Percentiles rank a stretch among this genome's conserved stretches.
Evolutionary conservation across 768 basidiomycete species (phyloP).

Genomic region (Termitomyces sp.): DNA sequence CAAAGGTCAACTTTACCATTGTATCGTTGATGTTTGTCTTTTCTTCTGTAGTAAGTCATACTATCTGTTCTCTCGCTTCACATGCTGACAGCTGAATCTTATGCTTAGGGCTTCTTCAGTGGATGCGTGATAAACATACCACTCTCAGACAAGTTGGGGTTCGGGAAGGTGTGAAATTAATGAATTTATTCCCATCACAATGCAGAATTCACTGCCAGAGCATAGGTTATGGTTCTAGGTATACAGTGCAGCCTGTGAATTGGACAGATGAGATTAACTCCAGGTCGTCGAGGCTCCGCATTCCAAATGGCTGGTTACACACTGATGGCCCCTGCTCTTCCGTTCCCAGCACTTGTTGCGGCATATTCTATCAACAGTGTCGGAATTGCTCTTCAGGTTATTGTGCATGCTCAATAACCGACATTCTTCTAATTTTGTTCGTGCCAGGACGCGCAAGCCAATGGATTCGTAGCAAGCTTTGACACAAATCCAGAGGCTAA

Average conservation of each 20-base stretch:
- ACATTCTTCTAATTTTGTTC: background rate
- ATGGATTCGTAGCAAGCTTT: slow-evolving; percentile 61
- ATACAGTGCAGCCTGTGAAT: background rate
- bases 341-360: slow-evolving; percentile 49
- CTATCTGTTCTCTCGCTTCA: slow-evolving; percentile 8
- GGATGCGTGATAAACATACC: slow-evolving; percentile 27
- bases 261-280: background rate
- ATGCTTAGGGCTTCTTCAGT: slow-evolving; percentile 23
- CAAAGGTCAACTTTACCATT: slow-evolving; percentile 41
- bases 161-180: slow-evolving; percentile 24
- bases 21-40: slow-evolving; percentile 41
- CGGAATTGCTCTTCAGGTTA: slow-evolving; percentile 30
- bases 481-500: slow-evolving; percentile 52
- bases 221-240: slow-evolving; percentile 23
- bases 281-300: slow-evolving; percentile 30
- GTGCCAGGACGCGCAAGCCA: slow-evolving; percentile 65
- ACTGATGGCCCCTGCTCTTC: slow-evolving; percentile 41
- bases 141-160: slow-evolving; percentile 23
- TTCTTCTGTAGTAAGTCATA: slow-evolving; percentile 24
- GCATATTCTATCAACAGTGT: slow-evolving; percentile 25
- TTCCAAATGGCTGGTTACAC: slow-evolving; percentile 41
- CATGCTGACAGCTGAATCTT: background rate
- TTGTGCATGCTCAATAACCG: background rate
- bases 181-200: background rate
- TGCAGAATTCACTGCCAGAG: background rate